phyloP scores from a whole-genome alignment of 176 grass and related monocot species.

The Zizania latifolia region DNA sequence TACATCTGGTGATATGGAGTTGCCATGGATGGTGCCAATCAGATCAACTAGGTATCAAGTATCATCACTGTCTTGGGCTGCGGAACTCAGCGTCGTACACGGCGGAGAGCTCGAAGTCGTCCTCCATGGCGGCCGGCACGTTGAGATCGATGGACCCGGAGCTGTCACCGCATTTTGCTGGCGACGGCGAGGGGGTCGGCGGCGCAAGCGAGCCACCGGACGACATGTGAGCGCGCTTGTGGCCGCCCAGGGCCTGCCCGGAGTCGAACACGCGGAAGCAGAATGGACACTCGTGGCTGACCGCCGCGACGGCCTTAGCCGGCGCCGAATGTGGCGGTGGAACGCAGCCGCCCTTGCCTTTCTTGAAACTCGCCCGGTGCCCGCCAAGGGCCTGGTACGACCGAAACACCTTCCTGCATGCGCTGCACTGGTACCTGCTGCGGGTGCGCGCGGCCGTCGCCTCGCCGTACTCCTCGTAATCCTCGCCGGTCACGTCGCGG shows the following conservation, averaged over 20 bases:
- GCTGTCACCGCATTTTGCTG: conserved; percentile 36
- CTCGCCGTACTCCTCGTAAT: conserved; percentile 5
- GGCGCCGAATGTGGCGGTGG: not conserved
- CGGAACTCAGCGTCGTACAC: conserved; percentile 71
- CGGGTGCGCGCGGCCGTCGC: not conserved
- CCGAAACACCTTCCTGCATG: conserved; percentile 71
- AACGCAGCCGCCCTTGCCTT: conserved; percentile 56
- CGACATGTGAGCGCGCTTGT: conserved; percentile 67
- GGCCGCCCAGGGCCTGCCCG: conserved; percentile 85
- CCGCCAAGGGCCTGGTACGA: conserved; percentile 84
- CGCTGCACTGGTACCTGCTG: conserved; percentile 54
- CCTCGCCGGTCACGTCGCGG: not conserved
- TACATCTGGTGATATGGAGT: not conserved
- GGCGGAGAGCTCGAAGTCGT: conserved; percentile 86
- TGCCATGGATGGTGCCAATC: not conserved
- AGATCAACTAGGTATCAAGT: conserved; percentile 11
- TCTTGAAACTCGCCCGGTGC: conserved; percentile 79
- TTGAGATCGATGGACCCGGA: conserved; percentile 76
- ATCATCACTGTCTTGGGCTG: conserved; percentile 17
- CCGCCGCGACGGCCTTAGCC: not conserved
- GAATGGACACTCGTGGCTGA: conserved; percentile 68
- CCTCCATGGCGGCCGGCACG: conserved; percentile 54
- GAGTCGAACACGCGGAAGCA: conserved; percentile 79
- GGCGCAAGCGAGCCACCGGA: not conserved
- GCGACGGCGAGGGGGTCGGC: not conserved